Evolutionary conservation across 2,329 filamentous ascomycete species (phyloP), one percentile per base, ranked within the genome.

Genomic region (Uncinocarpus reesii): DNA sequence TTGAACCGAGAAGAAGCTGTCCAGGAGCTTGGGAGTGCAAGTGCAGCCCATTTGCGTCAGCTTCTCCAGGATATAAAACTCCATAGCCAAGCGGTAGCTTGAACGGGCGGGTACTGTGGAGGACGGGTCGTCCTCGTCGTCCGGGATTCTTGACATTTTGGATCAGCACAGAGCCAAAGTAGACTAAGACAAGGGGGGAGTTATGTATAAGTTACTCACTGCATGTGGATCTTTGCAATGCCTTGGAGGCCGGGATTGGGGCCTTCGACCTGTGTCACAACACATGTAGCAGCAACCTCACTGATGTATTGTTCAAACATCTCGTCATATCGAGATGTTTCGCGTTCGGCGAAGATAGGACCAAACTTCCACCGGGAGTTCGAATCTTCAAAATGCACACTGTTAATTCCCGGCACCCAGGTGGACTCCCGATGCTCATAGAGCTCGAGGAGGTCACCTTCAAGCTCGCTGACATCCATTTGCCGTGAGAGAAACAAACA

Each of bases 171-270:
- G 4, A 13, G 15, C 29, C 29, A 32, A 32, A n/a, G 29, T 32
- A 10, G 15, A n/a, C 29, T 3, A 32, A 32, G 15, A 32, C 40
- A 16, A 4, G 40, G 18, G n/a, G 11, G 29, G 29, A 4, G 11
- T 3, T 13, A 10, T n/a, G 11, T n/a, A 13, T n/a, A n/a, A 32
- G 13, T 29, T 11, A 44, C 52, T 13, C 29, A 52, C 52, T 53
- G 52, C 43, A 53, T 50, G 32, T 42, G 43, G 44, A 50, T 50
- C 28, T 53, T 53, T 23, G 49, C 49, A 42, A 53, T 38, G 16
- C 42, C 49, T 34, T 53, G 47, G 15, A 52, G 7, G 20, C 49
- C 52, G 0, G 47, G 46, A 20, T 52, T 43, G 15, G 52, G 49
- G 3, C 48, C 51, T 49, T 52, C 28, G 8, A 52, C 16, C 35